These are phyloP conservation scores for Umbelopsis isabellina DNA, from an alignment of 192 early-diverging fungal species.

Conservation along the genomic window DNA sequence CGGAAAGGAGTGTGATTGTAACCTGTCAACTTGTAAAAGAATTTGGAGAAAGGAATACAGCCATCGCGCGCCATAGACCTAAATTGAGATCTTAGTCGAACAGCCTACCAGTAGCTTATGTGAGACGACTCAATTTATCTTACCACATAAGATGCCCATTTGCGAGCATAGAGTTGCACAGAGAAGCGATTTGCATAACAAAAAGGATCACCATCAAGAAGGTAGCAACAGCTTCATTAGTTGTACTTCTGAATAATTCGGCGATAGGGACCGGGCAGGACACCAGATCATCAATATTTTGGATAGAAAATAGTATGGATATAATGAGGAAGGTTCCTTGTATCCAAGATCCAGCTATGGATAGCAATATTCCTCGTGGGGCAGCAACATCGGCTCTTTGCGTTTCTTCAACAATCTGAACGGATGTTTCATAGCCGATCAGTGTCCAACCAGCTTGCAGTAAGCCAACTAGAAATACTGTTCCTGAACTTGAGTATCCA, in stretches of 20 bases:
- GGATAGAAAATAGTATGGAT: slow-evolving; percentile 47
- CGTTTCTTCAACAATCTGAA: slow-evolving; percentile 52
- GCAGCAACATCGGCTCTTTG: slow-evolving; percentile 50
- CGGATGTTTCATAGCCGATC: slow-evolving; percentile 46
- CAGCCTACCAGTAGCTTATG: background rate
- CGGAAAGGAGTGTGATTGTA: slow-evolving; percentile 41
- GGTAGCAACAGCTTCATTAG: slow-evolving; percentile 31
- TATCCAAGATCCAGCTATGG: slow-evolving; percentile 42
- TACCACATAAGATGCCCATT: slow-evolving; percentile 48
- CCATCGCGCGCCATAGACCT: slow-evolving; percentile 52
- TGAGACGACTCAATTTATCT: background rate
- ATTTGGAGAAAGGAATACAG: slow-evolving; percentile 47
- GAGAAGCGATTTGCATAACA: slow-evolving; percentile 47
- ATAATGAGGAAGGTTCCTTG: slow-evolving; percentile 48
- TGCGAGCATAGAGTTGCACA: slow-evolving; percentile 44
- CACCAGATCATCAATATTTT: slow-evolving; percentile 44
- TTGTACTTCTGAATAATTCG: slow-evolving; percentile 43
- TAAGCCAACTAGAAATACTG: slow-evolving; percentile 51
- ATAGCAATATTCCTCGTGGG: slow-evolving; percentile 50
- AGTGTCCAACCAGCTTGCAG: slow-evolving; percentile 52
- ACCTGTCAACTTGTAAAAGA: slow-evolving; percentile 41
- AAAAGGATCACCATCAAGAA: slow-evolving; percentile 46
- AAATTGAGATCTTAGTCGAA: background rate
- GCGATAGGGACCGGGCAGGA: slow-evolving; percentile 37
- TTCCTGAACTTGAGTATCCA: slow-evolving; percentile 45